phyloP scores from a whole-genome alignment of 177 flowering plant species.

The Telopea speciosissima region DNA sequence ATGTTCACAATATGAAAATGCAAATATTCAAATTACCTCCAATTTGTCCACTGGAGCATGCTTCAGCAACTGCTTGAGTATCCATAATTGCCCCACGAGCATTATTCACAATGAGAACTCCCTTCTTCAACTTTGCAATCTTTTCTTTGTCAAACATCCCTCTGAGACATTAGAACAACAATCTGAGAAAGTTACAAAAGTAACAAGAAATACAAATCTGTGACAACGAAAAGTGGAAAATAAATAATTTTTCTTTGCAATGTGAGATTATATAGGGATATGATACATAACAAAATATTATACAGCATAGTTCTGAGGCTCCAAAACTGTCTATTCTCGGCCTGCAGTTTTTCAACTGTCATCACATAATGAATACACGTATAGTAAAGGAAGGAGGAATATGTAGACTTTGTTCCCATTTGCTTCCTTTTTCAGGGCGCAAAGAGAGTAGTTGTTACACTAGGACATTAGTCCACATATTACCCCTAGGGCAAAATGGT shows the following conservation, averaged over 20 bases:
- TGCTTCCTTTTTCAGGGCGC: no score
- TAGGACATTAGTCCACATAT: no score
- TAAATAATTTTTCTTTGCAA: background rate
- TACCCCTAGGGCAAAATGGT: no score
- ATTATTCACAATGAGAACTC: conserved; percentile 92
- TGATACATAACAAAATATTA: background rate
- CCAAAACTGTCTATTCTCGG: no score
- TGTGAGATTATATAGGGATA: background rate
- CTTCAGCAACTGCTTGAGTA: conserved; percentile 92
- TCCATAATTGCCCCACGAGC: conserved; percentile 99
- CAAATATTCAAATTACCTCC: conserved; percentile 45
- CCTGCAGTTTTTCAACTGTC: no score
- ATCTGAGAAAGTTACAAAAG: background rate
- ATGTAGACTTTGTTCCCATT: no score
- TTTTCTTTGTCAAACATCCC: conserved; percentile 84
- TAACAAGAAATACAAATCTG: background rate
- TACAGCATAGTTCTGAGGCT: no score
- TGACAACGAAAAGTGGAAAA: background rate
- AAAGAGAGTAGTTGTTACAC: no score
- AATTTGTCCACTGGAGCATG: conserved; percentile 84
- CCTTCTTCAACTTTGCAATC: conserved; percentile 89
- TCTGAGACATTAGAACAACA: conserved; percentile 30
- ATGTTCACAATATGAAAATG: background rate
- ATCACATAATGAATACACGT: no score
- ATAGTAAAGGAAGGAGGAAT: no score